These are phyloP conservation scores for Shiraia bambusicola DNA, from an alignment of 2,329 filamentous ascomycete species.

Conservation along the genomic window DNA sequence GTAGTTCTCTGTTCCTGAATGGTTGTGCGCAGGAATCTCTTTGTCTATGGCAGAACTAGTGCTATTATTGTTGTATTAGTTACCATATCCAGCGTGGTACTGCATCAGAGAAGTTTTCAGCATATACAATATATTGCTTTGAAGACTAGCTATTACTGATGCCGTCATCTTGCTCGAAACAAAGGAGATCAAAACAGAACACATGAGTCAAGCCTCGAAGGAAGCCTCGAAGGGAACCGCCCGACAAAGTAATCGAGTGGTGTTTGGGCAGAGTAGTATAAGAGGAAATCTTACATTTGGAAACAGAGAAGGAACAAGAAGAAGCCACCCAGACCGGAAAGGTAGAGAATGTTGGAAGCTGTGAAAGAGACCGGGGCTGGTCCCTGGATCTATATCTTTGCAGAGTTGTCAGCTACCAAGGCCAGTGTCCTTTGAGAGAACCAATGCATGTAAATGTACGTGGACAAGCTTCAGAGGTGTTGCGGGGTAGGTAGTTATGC, in stretches of 20 bases:
- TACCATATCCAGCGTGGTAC: too few relatives aligned
- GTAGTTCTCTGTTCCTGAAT: slow-evolving; percentile 3
- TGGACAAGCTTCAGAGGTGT: neutral
- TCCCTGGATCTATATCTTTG: neutral
- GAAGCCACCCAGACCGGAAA: slow-evolving; percentile 1
- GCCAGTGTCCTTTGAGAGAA: neutral
- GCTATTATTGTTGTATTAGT: slow-evolving; percentile 37
- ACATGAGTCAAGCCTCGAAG: too few relatives aligned
- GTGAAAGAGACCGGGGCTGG: slow-evolving; percentile 1
- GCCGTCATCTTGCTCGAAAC: too few relatives aligned
- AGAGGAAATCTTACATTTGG: too few relatives aligned
- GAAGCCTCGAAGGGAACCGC: too few relatives aligned
- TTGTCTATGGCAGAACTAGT: slow-evolving; percentile 27
- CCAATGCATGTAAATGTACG: neutral
- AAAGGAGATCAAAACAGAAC: too few relatives aligned
- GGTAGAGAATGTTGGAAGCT: neutral
- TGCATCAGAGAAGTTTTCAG: too few relatives aligned
- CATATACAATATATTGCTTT: too few relatives aligned
- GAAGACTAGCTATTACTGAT: too few relatives aligned
- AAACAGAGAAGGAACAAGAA: neutral
- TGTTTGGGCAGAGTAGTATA: too few relatives aligned
- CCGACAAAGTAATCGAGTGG: too few relatives aligned
- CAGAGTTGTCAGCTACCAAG: too few relatives aligned
- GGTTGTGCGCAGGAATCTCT: slow-evolving; percentile 13
- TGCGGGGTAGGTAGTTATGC: slow-evolving; percentile 13